phyloP scores from a whole-genome alignment of 2,329 filamentous ascomycete species.

The Cytospora mali region DNA sequence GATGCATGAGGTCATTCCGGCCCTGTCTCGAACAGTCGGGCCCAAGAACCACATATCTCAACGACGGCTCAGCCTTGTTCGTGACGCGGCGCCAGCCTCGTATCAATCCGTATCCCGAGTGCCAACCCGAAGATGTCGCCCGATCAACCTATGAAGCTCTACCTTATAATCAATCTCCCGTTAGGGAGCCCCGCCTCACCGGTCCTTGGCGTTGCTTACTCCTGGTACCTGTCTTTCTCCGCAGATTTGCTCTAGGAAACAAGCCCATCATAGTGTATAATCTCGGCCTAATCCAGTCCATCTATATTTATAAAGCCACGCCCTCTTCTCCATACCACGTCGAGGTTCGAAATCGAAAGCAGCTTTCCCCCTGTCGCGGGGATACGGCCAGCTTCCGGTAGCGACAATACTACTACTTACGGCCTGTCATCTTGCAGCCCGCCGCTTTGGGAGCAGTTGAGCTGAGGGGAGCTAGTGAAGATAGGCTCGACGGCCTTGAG shows the following conservation, averaged over 20 bases:
- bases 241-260: no score
- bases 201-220: not conserved
- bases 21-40: not conserved
- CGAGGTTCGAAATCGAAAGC: not conserved
- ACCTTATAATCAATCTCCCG: not conserved
- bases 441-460: conserved; percentile 4
- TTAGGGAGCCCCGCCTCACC: not conserved
- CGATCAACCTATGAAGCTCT: not conserved
- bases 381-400: conserved; percentile 15
- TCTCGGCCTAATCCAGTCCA: not conserved
- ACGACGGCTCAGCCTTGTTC: not conserved
- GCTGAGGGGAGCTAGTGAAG: conserved; percentile 10
- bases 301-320: conserved; percentile 14
- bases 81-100: not conserved
- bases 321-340: no score
- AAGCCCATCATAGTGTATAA: no score
- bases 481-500: not conserved
- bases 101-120: not conserved
- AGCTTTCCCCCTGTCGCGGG: conserved; percentile 16
- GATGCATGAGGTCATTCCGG: not conserved
- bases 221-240: no score
- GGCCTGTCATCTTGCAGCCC: conserved; percentile 11
- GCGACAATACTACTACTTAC: conserved; percentile 9
- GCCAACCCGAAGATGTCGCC: not conserved
- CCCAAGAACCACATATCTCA: not conserved